Evolutionary conservation across 495 filamentous ascomycete species (phyloP).

Genomic region (Neurospora sp.): DNA sequence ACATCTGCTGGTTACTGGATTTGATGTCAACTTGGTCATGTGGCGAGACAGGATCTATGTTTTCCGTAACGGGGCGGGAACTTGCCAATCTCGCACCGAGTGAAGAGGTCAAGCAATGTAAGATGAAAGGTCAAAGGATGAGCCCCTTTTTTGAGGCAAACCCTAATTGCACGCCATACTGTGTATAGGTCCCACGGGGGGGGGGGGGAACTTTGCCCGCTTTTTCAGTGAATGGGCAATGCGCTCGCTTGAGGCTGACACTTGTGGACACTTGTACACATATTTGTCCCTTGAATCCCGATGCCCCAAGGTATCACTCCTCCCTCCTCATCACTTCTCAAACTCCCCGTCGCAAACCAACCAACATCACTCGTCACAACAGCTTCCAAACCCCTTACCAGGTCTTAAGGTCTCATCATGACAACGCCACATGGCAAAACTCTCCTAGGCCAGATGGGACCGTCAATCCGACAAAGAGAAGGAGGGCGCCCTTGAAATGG

Average conservation of each 20-base stretch:
- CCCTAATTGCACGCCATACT: no score
- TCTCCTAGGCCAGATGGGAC: background rate
- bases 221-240: background rate
- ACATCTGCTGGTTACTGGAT: no score
- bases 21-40: no score
- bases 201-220: background rate
- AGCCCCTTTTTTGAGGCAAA: no score
- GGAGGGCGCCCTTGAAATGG: background rate
- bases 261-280: background rate
- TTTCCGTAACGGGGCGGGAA: no score
- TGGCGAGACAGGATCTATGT: no score
- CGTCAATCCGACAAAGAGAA: background rate
- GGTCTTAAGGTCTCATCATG: background rate
- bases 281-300: background rate
- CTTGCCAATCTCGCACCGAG: no score
- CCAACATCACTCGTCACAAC: background rate
- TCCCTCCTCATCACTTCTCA: background rate
- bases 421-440: background rate
- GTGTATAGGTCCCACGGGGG: no score
- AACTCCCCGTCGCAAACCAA: background rate
- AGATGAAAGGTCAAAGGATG: no score
- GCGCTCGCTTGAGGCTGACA: background rate
- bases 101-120: no score
- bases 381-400: background rate
- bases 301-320: background rate